Base-by-base conservation (phyloP, 2,329 filamentous ascomycete species). In the Lachnum nothofagi region DNA sequence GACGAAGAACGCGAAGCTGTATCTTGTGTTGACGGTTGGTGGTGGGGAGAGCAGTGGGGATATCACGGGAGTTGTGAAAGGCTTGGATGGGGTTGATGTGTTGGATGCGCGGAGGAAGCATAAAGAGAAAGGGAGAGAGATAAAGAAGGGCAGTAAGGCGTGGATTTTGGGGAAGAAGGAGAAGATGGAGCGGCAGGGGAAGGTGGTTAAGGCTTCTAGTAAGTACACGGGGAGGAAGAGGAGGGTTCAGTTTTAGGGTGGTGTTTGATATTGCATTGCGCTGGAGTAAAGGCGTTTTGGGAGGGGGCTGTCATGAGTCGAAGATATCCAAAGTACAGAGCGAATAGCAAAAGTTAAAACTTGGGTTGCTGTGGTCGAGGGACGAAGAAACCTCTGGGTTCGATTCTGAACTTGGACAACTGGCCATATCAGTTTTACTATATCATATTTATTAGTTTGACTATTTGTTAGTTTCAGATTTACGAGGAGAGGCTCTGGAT, bases 1-100 rank as follows among this genome's bases (percentile, higher is more conserved):
- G 37, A 98, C 93, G 31, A 98, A 98, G 77, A 96, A 91, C 65
- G 82, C 85, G 59, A 98, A 98, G 75, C 75, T 94, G n/a, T 98
- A 98, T 67, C 76, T 98, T 2, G 91, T 98, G 0, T 72, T 98
- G 25, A 96, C 90, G 0, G 93, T 95, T 1, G 93, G 91, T 25
- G 81, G 80, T 3, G 70, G 70, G 0, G 71, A 69, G 25, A 68
- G 67, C 38, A 77, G 79, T 1, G 85, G 86, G 7, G 91, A 95
- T 65, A 96, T 98, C 55, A 96, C 91, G 0, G 86, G 88, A 5
- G 86, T 95, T 3, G 89, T 98, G 10, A 78, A 84, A 51, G 88
- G 87, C 1, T 88, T 97, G 89, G 87, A 93, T 17, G 86, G 78
- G 34, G 89, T 97, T 5, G 88, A 93, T 65, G 80, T 95, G 7